These are phyloP conservation scores for Moelleriella libera DNA, from an alignment of 2,329 filamentous ascomycete genomes.

Conservation along the genomic window DNA sequence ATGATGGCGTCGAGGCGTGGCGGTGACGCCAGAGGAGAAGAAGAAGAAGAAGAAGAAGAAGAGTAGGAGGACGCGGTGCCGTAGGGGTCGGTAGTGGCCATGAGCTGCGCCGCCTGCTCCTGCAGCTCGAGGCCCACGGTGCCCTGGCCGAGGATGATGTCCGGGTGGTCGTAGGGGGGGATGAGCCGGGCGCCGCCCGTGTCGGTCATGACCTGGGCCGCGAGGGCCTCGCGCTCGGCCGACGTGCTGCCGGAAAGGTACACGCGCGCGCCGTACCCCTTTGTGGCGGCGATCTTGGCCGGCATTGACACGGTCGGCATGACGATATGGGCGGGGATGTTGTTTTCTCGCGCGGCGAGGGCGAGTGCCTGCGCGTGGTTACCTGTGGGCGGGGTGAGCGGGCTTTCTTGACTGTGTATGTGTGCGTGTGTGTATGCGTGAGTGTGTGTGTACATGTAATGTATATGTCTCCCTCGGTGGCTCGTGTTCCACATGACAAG, in stretches of 20 bases:
- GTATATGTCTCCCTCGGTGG: no score
- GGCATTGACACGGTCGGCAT: constrained; percentile 80
- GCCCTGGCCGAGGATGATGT: constrained; percentile 90
- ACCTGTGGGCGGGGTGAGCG: constrained; percentile 34
- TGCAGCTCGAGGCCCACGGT: constrained; percentile 75
- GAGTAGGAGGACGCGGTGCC: neutral
- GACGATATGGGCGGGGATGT: constrained; percentile 72
- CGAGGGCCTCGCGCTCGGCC: constrained; percentile 66
- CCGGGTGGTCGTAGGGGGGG: constrained; percentile 82
- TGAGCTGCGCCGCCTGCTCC: constrained; percentile 46
- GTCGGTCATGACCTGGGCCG: constrained; percentile 49
- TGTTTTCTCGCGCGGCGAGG: constrained; percentile 61
- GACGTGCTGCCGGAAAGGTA: constrained; percentile 73
- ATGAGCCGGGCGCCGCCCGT: constrained; percentile 63
- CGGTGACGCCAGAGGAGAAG: no score
- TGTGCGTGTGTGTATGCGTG: neutral
- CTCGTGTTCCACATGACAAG: neutral
- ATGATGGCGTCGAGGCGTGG: constrained; percentile 53
- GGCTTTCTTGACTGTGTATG: neutral
- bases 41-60: no score
- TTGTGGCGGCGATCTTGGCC: constrained; percentile 77
- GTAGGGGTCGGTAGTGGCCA: constrained; percentile 16
- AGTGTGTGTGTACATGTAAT: neutral
- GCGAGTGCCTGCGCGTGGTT: constrained; percentile 92
- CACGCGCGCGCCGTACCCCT: constrained; percentile 62